Percentiles rank a stretch among this genome's conserved stretches.
These are phyloP conservation scores for Teratosphaeria viscida DNA, from an alignment of 2,329 filamentous ascomycete genomes.

Conservation along the genomic window DNA sequence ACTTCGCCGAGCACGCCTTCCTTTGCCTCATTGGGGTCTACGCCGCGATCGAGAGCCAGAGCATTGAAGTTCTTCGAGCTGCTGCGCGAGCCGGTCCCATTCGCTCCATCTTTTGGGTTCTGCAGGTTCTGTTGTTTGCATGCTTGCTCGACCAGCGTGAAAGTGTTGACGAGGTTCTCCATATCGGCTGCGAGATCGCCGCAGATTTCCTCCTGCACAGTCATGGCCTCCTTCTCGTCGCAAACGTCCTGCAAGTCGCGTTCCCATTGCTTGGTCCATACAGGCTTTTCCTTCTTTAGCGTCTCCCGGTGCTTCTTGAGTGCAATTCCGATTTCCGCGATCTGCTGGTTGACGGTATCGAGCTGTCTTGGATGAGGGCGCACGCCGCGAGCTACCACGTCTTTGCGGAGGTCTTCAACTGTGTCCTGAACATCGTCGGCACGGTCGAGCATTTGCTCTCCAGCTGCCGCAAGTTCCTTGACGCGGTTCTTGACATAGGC, in stretches of 20 bases:
- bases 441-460: constrained; percentile 77
- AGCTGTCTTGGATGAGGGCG: constrained; percentile 83
- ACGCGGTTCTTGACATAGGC: constrained; percentile 78
- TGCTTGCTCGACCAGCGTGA: constrained; percentile 89
- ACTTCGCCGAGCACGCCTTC: constrained; percentile 89
- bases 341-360: constrained; percentile 80
- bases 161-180: constrained; percentile 87
- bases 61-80: constrained; percentile 23
- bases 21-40: constrained; percentile 73
- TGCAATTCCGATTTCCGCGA: constrained; percentile 68
- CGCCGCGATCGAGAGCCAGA: constrained; percentile 32
- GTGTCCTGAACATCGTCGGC: constrained; percentile 97
- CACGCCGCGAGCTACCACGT: constrained; percentile 87
- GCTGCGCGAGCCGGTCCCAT: constrained; percentile 24
- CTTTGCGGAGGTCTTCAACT: constrained; percentile 92
- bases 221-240: constrained; percentile 87
- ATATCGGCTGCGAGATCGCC: constrained; percentile 88
- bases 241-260: constrained; percentile 93
- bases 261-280: constrained; percentile 99
- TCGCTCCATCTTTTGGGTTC: constrained; percentile 32
- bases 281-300: constrained; percentile 80
- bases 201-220: constrained; percentile 90
- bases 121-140: constrained; percentile 92
- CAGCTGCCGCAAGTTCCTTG: constrained; percentile 76
- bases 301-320: constrained; percentile 92